These are phyloP conservation scores for Torulaspora pretoriensis DNA, from an alignment of 1,139 yeast genomes.

Conservation along the genomic window DNA sequence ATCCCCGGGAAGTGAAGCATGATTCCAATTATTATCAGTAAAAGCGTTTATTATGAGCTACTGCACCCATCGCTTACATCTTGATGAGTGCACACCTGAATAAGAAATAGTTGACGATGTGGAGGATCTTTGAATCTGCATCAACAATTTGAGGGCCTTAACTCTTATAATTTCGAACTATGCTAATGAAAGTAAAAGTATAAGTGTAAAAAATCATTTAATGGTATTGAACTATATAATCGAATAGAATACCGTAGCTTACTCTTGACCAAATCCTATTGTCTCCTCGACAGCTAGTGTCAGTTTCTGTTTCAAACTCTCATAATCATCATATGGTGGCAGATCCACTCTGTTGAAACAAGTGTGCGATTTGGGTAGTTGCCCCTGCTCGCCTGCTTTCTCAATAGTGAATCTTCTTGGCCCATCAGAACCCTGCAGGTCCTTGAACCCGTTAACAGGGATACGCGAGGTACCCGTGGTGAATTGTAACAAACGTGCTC, in stretches of 20 bases:
- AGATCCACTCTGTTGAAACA: conserved; percentile 92
- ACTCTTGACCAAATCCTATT: conserved; percentile 96
- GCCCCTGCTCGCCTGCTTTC: conserved; percentile 91
- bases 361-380: conserved; percentile 93
- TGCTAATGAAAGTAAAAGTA: not conserved
- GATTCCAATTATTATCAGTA: no score
- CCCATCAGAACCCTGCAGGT: conserved; percentile 96
- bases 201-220: conserved; percentile 2
- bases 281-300: conserved; percentile 90
- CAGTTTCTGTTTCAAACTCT: conserved; percentile 71
- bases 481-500: conserved; percentile 90
- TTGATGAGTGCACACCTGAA: no score
- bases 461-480: conserved; percentile 98
- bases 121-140: no score
- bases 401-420: conserved; percentile 98
- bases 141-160: not conserved
- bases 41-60: no score
- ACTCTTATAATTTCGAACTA: not conserved
- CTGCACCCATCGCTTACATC: no score
- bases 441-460: conserved; percentile 98
- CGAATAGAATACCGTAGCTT: conserved; percentile 17
- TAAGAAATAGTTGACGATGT: no score
- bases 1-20: no score
- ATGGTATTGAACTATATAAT: conserved; percentile 7
- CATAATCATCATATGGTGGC: conserved; percentile 76